A percentile compares a stretch with the other conserved stretches of the same genome.
These are phyloP conservation scores for Ilyonectria sp. DNA, from an alignment of 2,329 filamentous ascomycete genomes.

Conservation along the genomic window DNA sequence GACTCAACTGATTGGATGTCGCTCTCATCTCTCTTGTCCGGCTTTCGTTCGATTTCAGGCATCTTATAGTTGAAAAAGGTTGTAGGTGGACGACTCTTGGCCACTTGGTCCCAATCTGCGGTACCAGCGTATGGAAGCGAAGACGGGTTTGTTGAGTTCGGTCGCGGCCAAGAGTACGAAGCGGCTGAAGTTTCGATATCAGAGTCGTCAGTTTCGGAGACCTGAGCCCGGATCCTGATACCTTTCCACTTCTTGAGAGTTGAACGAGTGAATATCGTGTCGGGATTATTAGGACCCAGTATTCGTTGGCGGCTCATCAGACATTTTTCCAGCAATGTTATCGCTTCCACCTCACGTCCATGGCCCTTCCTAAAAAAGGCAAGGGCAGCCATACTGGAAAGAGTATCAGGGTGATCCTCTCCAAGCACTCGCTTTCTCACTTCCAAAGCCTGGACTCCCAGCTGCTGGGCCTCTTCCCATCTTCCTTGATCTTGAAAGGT, in stretches of 20 bases:
- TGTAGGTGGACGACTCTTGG: background rate
- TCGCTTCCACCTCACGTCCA: too few species aligned
- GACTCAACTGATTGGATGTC: background rate
- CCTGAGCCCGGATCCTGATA: too few species aligned
- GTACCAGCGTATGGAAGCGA: background rate
- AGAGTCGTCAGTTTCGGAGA: too few species aligned
- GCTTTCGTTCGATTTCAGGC: background rate
- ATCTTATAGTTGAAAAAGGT: constrained; percentile 2
- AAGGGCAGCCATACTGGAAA: background rate
- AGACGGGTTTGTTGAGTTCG: background rate
- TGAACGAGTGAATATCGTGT: too few species aligned
- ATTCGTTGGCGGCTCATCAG: too few species aligned
- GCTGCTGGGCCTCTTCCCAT: background rate
- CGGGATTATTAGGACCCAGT: too few species aligned
- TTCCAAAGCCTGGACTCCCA: background rate
- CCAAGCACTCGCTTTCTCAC: background rate
- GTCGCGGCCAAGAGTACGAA: too few species aligned
- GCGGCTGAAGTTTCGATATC: too few species aligned
- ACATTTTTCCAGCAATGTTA: too few species aligned
- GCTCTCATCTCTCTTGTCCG: background rate
- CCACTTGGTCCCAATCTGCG: background rate
- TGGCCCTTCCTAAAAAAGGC: background rate
- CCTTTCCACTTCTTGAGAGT: too few species aligned
- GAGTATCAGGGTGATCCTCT: background rate
- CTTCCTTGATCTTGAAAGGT: background rate